Percentiles rank a stretch among this genome's conserved stretches.
Evolutionary conservation across 345 rosid genomes (phyloP).

Genomic region (Raphanus raphanistrum): DNA sequence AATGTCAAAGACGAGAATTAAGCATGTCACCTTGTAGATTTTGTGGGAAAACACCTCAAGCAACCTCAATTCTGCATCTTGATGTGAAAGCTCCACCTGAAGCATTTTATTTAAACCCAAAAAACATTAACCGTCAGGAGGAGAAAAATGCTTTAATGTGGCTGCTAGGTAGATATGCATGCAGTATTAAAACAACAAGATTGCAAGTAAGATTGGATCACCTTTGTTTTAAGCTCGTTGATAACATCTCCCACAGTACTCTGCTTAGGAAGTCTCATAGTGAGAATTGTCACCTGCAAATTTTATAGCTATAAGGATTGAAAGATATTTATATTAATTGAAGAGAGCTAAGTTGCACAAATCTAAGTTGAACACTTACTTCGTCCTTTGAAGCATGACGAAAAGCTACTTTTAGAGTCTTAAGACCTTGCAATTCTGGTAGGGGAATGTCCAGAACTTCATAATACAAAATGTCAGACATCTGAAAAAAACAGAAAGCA

Average conservation of each 20-base stretch:
- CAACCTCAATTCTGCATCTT: neutral
- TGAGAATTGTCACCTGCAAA: neutral
- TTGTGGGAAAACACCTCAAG: neutral
- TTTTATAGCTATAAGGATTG: neutral
- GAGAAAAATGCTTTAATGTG: neutral
- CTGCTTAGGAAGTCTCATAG: neutral
- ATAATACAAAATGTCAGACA: neutral
- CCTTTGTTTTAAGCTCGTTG: neutral
- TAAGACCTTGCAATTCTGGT: conserved; percentile 1
- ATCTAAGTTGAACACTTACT: neutral
- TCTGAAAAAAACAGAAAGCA: neutral
- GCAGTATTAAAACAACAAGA: neutral
- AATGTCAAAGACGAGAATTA: neutral
- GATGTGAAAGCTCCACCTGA: conserved; percentile 1
- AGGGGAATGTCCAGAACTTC: neutral
- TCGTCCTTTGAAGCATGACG: neutral
- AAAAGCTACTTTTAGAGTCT: neutral
- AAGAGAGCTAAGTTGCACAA: neutral
- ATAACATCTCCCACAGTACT: neutral
- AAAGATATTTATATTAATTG: neutral
- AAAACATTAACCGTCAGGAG: neutral
- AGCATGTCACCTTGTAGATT: neutral
- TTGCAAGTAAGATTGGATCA: neutral
- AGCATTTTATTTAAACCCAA: neutral
- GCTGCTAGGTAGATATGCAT: neutral